phyloP scores from a whole-genome alignment of 768 basidiomycete genomes.

The Amanita phalloides region DNA sequence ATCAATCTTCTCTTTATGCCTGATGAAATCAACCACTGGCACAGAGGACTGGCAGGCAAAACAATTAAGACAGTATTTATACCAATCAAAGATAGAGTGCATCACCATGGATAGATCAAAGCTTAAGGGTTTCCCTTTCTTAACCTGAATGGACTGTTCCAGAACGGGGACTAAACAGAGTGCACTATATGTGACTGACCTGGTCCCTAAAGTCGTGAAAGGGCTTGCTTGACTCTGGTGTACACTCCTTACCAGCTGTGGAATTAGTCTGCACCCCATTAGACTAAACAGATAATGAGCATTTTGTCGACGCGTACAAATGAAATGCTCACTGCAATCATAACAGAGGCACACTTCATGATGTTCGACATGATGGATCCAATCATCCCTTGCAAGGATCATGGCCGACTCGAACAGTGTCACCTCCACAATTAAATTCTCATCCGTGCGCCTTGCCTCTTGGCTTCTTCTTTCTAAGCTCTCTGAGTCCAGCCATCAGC shows the following conservation, averaged over 20 bases:
- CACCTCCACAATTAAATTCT: conserved; percentile 66
- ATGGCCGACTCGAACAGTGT: conserved; percentile 71
- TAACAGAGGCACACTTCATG: neutral
- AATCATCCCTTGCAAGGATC: conserved; percentile 69
- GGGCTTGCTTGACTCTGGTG: conserved; percentile 11
- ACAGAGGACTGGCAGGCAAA: conserved; percentile 34
- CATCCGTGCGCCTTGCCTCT: conserved; percentile 79
- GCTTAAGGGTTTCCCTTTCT: conserved; percentile 26
- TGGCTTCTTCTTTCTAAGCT: conserved; percentile 74
- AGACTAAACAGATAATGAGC: neutral
- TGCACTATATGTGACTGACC: conserved; percentile 14
- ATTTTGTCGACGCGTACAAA: neutral
- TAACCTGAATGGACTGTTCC: conserved; percentile 24
- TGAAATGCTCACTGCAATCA: neutral
- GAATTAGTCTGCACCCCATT: neutral
- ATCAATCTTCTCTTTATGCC: conserved; percentile 53
- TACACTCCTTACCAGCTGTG: neutral
- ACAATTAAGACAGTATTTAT: neutral
- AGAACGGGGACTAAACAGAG: neutral
- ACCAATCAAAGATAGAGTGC: conserved; percentile 10
- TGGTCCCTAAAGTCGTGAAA: conserved; percentile 33
- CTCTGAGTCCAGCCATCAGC: conserved; percentile 65
- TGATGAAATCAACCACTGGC: conserved; percentile 51
- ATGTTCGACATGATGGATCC: conserved; percentile 1
- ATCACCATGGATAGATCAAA: conserved; percentile 33